phyloP scores from a whole-genome alignment of 192 early-diverging fungal genomes.

The Podila verticillata region DNA sequence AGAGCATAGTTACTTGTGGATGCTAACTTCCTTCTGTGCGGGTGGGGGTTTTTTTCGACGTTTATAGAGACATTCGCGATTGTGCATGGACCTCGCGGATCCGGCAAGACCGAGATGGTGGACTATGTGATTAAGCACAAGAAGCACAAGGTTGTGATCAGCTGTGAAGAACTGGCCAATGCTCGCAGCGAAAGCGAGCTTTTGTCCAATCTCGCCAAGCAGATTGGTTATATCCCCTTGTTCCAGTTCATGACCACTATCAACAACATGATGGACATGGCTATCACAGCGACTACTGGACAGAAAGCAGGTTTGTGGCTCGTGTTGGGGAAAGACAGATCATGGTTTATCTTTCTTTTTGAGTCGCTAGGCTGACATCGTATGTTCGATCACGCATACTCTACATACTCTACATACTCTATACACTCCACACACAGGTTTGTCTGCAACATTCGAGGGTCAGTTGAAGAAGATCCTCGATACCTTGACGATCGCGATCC shows the following conservation, averaged over 20 bases:
- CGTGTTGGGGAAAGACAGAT: too few species aligned
- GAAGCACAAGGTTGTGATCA: slow-evolving; percentile 81
- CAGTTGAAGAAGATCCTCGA: slow-evolving; percentile 90
- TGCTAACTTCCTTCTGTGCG: too few species aligned
- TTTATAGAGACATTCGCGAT: slow-evolving; percentile 82
- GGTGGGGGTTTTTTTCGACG: too few species aligned
- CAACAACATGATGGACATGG: slow-evolving; percentile 81
- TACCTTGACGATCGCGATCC: slow-evolving; percentile 70
- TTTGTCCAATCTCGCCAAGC: slow-evolving; percentile 78
- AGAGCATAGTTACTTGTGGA: too few species aligned
- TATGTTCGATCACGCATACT: too few species aligned
- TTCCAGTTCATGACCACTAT: slow-evolving; percentile 83
- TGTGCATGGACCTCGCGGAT: slow-evolving; percentile 87
- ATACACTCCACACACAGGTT: too few species aligned
- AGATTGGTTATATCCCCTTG: slow-evolving; percentile 78
- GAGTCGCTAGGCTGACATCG: too few species aligned
- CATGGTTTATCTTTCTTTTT: too few species aligned
- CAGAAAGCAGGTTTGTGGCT: slow-evolving; percentile 73
- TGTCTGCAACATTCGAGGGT: slow-evolving; percentile 82
- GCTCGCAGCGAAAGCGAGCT: slow-evolving; percentile 78
- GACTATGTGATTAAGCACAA: slow-evolving; percentile 72
- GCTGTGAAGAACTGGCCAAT: slow-evolving; percentile 81
- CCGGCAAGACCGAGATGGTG: slow-evolving; percentile 83
- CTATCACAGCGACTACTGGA: slow-evolving; percentile 90
- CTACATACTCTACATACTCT: too few species aligned